phyloP scores from a whole-genome alignment of 2,329 filamentous ascomycete species.

The Venturia carpophila region DNA sequence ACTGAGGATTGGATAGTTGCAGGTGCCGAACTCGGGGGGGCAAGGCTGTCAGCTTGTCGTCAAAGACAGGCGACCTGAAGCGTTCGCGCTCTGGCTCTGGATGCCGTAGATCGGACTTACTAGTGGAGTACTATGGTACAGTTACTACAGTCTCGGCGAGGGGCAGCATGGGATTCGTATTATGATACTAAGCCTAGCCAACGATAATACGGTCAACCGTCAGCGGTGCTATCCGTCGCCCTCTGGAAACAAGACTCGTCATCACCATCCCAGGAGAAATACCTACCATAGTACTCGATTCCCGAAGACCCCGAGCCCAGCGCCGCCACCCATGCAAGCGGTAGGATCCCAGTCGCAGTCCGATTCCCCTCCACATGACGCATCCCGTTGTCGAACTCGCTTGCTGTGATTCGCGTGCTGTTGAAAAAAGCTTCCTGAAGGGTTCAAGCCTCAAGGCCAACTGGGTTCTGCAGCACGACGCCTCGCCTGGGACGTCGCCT shows the following conservation, averaged over 20 bases:
- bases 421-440: no score
- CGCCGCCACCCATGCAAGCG: neutral
- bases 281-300: neutral
- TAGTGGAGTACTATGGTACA: no score
- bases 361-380: neutral
- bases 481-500: neutral
- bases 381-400: neutral
- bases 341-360: neutral
- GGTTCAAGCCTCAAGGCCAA: no score
- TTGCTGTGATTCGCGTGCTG: neutral
- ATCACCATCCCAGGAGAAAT: neutral
- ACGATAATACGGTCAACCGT: neutral
- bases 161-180: neutral
- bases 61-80: neutral
- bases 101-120: no score
- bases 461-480: neutral
- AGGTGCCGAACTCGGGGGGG: neutral
- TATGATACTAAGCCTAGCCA: neutral
- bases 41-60: neutral
- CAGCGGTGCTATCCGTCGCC: neutral
- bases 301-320: no score
- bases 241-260: neutral
- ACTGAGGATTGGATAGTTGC: neutral
- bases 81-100: neutral
- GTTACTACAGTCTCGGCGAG: neutral